Percentiles rank a stretch among this genome's conserved stretches.
phyloP scores from a whole-genome alignment of 2,329 filamentous ascomycete genomes.

The Cladosporium cucumerinum region DNA sequence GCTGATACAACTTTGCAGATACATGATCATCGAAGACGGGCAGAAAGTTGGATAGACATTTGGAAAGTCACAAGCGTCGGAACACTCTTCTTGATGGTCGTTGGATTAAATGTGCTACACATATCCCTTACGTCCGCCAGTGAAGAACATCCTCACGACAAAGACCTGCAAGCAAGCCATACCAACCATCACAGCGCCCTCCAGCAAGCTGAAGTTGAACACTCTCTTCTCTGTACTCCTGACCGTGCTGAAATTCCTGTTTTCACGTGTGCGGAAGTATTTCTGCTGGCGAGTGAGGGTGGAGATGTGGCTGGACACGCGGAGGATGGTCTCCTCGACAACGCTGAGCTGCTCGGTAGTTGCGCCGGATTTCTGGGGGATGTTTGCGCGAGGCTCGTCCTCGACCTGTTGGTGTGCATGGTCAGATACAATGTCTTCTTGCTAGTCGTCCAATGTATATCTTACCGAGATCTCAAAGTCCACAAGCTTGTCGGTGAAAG shows the following conservation, averaged over 20 bases:
- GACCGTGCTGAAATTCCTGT: constrained; percentile 97
- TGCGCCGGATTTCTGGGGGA: constrained; percentile 85
- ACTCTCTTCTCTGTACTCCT: constrained; percentile 93
- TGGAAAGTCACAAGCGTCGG: background rate
- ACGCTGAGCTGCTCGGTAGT: constrained; percentile 82
- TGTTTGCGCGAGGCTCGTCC: constrained; percentile 74
- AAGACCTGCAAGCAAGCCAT: constrained; percentile 98
- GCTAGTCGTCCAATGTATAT: constrained; percentile 17
- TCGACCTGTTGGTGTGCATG: constrained; percentile 62
- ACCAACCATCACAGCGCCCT: constrained; percentile 83
- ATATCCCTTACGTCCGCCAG: constrained; percentile 68
- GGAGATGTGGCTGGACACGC: constrained; percentile 86
- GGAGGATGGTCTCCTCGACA: constrained; percentile 92
- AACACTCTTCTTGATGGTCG: background rate
- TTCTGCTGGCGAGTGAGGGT: constrained; percentile 97
- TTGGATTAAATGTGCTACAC: constrained; percentile 8
- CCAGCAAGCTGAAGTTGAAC: constrained; percentile 94
- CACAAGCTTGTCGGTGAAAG: constrained; percentile 93
- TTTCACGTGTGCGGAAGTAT: constrained; percentile 98
- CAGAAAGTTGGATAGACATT: constrained; percentile 44
- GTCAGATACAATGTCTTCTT: background rate
- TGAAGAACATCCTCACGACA: constrained; percentile 98
- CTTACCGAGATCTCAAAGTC: constrained; percentile 94
- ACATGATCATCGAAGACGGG: constrained; percentile 31
- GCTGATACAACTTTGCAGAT: constrained; percentile 9